phyloP scores from a whole-genome alignment of 805 yeast genomes.

The Barnettozyma californica region DNA sequence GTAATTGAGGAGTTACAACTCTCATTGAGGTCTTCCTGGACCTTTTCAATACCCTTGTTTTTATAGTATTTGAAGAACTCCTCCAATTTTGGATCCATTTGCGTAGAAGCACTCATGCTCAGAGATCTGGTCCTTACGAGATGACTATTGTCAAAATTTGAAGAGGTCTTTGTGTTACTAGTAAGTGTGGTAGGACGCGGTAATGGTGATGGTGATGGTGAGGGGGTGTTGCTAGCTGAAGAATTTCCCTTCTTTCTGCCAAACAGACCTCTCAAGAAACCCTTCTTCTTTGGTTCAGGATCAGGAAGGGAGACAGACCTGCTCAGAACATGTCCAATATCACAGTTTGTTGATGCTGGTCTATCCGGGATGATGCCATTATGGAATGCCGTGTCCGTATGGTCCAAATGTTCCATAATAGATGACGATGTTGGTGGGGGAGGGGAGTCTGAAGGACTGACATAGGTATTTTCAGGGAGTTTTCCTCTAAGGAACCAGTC shows the following conservation, averaged over 20 bases:
- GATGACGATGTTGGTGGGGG: conserved; percentile 2
- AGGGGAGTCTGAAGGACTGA: conserved; percentile 5
- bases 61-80: conserved; percentile 39
- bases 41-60: conserved; percentile 21
- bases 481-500: conserved; percentile 45
- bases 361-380: not conserved
- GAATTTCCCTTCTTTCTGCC: conserved; percentile 20
- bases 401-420: not conserved
- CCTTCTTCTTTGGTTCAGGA: conserved; percentile 24
- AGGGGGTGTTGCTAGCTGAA: conserved; percentile 2
- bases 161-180: not conserved
- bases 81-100: conserved; percentile 41
- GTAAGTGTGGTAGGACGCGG: conserved; percentile 9
- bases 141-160: not conserved
- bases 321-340: conserved; percentile 16
- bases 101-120: conserved; percentile 10
- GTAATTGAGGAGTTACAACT: not conserved
- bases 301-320: conserved; percentile 30
- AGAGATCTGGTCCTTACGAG: conserved; percentile 16
- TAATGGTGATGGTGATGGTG: conserved; percentile 10
- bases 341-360: conserved; percentile 1
- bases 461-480: conserved; percentile 13
- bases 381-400: conserved; percentile 4
- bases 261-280: conserved; percentile 34
- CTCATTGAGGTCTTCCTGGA: conserved; percentile 16